Evolutionary conservation across 1,139 yeast genomes (phyloP), one percentile per base, ranked within the genome.

Genomic region (Yarrowia galli): DNA sequence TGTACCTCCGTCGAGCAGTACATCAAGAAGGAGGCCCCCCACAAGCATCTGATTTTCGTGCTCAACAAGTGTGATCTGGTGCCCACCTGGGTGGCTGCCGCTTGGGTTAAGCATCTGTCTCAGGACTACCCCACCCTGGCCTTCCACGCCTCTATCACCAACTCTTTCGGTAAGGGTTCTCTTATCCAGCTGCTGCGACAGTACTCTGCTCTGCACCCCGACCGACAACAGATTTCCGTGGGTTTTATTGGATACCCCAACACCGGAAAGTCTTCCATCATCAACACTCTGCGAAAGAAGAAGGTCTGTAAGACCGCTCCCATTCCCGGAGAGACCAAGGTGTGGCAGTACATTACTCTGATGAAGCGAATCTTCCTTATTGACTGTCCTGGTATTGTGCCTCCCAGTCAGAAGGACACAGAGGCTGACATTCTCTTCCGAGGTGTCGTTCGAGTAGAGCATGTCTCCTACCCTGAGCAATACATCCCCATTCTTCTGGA

Each of bases 61-160:
- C 83, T 95, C 79, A 95, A 95, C 85, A 95, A 95, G 85, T 92
- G 98, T 85, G 99, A 95, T 83, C 86, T 95, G 75, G 98, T 96
- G 67, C 99, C 99, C 71, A 95, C 98, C 69, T 95, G 98, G 98
- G 98, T 92, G 75, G 97, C 99, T 76, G 98, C 98, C 78, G 97
- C 98, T 65, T 95, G 99, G 99, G 97, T 95, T 67, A 95, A 95
- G 78, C 95, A 90, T 78, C 83, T 95, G 73, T 92, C 98, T 2
- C 92, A 91, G 76, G 91, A 88, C 70, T 92, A 87, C 76, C 99
- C 99, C 65, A 95, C 99, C 3, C 83, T 95, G 75, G 99, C 99
- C 71, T 95, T 95, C 83, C 99, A 95, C 79, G 98, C 99, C 3
- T 92, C 98, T 5, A 95, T 95, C 73, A 95, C 96, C 72, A 95